Evolutionary conservation across 2,329 filamentous ascomycete species (phyloP).

Genomic region (Cladosporium sp.): DNA sequence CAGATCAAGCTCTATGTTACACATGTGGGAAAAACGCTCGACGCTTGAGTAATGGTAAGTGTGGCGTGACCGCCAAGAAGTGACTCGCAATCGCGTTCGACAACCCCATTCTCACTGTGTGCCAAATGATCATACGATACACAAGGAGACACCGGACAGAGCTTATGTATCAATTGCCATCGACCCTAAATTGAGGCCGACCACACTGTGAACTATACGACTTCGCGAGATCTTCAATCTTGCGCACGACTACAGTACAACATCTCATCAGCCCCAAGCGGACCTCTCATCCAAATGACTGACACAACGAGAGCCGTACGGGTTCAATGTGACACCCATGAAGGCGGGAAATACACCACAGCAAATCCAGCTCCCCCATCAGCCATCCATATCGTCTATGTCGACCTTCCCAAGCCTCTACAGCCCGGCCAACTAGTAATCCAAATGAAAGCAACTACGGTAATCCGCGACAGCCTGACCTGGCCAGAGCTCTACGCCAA

Average conservation of each 20-base stretch:
- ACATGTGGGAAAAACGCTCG: too few species aligned
- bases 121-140: background rate
- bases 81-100: background rate
- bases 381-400: background rate
- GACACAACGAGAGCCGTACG: background rate
- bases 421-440: conserved; percentile 19
- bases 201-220: background rate
- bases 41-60: too few species aligned
- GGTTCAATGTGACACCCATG: background rate
- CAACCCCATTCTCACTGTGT: background rate
- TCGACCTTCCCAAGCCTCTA: background rate
- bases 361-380: background rate
- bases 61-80: background rate
- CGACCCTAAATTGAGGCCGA: background rate
- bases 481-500: conserved; percentile 25
- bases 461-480: conserved; percentile 32
- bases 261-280: background rate
- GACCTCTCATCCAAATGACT: too few species aligned
- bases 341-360: background rate
- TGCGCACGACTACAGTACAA: background rate
- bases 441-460: conserved; percentile 32
- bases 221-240: background rate
- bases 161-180: too few species aligned
- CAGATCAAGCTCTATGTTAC: too few species aligned
- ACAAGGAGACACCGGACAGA: too few species aligned